Evolutionary conservation across 2,329 filamentous ascomycete species (phyloP), one percentile per base, ranked within the genome.

Genomic region (Cladosporium colombiae): DNA sequence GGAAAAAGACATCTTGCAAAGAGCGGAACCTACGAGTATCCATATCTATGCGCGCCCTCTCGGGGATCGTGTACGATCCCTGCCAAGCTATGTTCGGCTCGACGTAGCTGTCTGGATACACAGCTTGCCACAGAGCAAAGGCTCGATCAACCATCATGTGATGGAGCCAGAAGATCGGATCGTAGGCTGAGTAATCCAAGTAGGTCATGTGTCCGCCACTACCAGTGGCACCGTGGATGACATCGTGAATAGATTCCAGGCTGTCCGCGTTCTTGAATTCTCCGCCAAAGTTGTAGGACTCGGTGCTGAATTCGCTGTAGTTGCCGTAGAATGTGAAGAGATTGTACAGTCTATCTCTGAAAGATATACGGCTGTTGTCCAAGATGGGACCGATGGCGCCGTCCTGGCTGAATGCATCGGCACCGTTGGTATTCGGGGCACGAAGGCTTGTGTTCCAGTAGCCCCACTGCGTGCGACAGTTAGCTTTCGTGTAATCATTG

Each of bases 111-210:
- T 86, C 80, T 0, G 89, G 90, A 69, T 95, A 85, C 16, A 95
- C 77, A 0, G 84, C 81, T 78, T 95, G 91, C 91, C 91, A 95
- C 67, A 96, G 84, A 35, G 91, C 86, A 68, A 92, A 86, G 31
- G 91, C 77, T 2, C 92, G 86, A 73, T 96, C 92, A 8, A 92
- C 85, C 77, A 91, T 93, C 68, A 70, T 68, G 72, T 94, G 91
- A 72, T 94, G 91, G 10, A 94, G 78, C 78, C 89, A 91, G 77
- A 94, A 93, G 14, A 91, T 80, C 0, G 91, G 91, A 73, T 96
- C 92, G 74, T 92, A 96, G 0, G 89, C 86, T 1, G 91, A 90
- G 70, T 90, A 89, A 21, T 88, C 86, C 35, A 88, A 86, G 75
- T 86, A 90, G 50, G 84, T 86, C 86, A 91, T 90, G 71, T 92